A percentile compares a stretch with the other conserved stretches of the same genome.
Conservation (phyloP, 2,329 filamentous ascomycete genomes). For the Ceratocystis smalleyi region DNA sequence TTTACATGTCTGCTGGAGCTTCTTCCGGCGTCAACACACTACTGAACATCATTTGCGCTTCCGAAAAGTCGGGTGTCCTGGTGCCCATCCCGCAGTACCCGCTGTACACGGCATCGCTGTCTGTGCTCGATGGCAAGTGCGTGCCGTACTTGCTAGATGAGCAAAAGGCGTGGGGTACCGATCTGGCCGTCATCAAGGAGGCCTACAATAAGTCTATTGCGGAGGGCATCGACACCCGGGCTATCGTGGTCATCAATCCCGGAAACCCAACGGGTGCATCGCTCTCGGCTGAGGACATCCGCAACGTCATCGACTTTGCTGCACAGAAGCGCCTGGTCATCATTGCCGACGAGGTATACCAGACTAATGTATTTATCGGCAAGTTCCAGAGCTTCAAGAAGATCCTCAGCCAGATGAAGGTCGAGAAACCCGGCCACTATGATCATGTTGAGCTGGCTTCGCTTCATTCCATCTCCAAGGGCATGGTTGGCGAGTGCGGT, state of each 20-base stretch:
- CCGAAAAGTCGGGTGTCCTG: constrained; percentile 63
- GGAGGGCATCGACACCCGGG: constrained; percentile 72
- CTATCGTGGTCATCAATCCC: constrained; percentile 94
- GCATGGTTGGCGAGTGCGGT: constrained; percentile 97
- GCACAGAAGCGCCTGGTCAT: constrained; percentile 73
- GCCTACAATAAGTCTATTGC: constrained; percentile 59
- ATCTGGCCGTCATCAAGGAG: constrained; percentile 58
- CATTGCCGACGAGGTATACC: constrained; percentile 95
- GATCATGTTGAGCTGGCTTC: constrained; percentile 79
- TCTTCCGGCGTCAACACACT: constrained; percentile 91
- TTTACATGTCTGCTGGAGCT: constrained; percentile 84
- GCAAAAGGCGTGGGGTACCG: constrained; percentile 70
- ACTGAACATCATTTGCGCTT: constrained; percentile 72
- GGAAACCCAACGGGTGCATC: constrained; percentile 93
- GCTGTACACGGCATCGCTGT: constrained; percentile 84
- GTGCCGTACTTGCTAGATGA: constrained; percentile 95
- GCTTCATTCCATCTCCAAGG: constrained; percentile 88
- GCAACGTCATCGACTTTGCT: constrained; percentile 73
- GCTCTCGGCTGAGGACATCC: constrained; percentile 62
- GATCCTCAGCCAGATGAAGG: constrained; percentile 65
- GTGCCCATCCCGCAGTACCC: constrained; percentile 97
- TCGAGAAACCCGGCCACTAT: constrained; percentile 58
- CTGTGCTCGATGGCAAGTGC: constrained; percentile 67
- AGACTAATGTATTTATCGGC: constrained; percentile 93
- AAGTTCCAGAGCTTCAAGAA: constrained; percentile 94